Conservation (phyloP, 129 eudicot genomes). For the Deinandra increscens region DNA sequence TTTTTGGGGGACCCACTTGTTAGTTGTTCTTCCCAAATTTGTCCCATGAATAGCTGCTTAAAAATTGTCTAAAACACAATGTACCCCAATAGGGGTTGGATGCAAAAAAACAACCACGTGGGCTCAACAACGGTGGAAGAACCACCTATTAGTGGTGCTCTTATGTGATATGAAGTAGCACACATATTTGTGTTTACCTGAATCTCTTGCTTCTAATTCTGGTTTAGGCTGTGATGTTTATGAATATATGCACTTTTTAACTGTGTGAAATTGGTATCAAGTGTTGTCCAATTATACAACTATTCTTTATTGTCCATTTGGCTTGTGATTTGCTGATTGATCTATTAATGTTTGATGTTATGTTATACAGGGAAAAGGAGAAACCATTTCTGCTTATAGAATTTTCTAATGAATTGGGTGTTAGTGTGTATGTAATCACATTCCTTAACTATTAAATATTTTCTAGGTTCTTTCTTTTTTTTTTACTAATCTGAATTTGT, state of each 20-base stretch:
- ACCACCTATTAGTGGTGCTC: too few relatives aligned
- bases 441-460: conserved; percentile 8
- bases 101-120: too few relatives aligned
- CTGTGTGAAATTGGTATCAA: neutral
- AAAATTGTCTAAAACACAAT: too few relatives aligned
- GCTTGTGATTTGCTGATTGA: conserved; percentile 13
- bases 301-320: neutral
- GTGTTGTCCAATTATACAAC: neutral
- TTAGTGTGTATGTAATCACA: conserved; percentile 57
- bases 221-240: neutral
- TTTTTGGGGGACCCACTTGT: too few relatives aligned
- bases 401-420: conserved; percentile 49
- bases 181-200: neutral
- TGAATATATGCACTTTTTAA: neutral
- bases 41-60: too few relatives aligned
- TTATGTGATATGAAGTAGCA: neutral
- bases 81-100: too few relatives aligned
- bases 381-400: conserved; percentile 66
- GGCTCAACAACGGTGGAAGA: too few relatives aligned
- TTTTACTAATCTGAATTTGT: neutral
- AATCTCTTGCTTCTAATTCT: neutral
- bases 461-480: neutral
- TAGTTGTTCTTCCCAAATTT: too few relatives aligned
- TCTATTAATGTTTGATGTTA: conserved; percentile 8
- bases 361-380: conserved; percentile 47